Evolutionary conservation across 139 green algal genomes (phyloP).

Genomic region (Micromonas commoda): DNA sequence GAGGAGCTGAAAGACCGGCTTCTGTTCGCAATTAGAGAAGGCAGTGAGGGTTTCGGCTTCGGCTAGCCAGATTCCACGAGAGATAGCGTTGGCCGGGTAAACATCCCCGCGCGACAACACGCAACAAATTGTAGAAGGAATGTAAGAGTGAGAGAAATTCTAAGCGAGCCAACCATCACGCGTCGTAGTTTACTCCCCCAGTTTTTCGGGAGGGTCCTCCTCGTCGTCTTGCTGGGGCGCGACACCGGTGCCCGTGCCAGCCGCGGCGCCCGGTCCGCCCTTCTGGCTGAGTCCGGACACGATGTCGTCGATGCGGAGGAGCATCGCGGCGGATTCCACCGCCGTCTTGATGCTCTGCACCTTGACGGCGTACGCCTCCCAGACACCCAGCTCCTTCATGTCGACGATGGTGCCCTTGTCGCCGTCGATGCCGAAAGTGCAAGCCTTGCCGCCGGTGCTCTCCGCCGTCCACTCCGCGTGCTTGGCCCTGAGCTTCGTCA

Average conservation of each 20-base stretch:
- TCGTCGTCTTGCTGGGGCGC: background rate
- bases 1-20: conserved; percentile 87
- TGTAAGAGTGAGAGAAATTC: background rate
- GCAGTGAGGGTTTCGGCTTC: conserved; percentile 85
- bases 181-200: background rate
- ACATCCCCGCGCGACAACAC: too few relatives aligned
- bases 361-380: conserved; percentile 93
- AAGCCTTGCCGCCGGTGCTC: conserved; percentile 26
- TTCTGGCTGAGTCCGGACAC: conserved; percentile 67
- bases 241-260: background rate
- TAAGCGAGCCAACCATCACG: too few relatives aligned
- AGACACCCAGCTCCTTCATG: conserved; percentile 93
- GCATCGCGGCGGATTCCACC: conserved; percentile 81
- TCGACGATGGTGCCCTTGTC: conserved; percentile 76
- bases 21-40: conserved; percentile 80
- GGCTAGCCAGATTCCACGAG: conserved; percentile 43
- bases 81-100: too few relatives aligned
- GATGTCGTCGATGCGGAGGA: conserved; percentile 98
- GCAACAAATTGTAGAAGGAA: too few relatives aligned
- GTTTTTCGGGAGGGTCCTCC: background rate
- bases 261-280: background rate
- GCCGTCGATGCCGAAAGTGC: conserved; percentile 83
- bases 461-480: conserved; percentile 43
- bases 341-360: conserved; percentile 95
- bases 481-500: conserved; percentile 93